Evolutionary conservation across 495 filamentous ascomycete species (phyloP), one percentile per base, ranked within the genome.

Genomic region (Bathelium albidoporum): DNA sequence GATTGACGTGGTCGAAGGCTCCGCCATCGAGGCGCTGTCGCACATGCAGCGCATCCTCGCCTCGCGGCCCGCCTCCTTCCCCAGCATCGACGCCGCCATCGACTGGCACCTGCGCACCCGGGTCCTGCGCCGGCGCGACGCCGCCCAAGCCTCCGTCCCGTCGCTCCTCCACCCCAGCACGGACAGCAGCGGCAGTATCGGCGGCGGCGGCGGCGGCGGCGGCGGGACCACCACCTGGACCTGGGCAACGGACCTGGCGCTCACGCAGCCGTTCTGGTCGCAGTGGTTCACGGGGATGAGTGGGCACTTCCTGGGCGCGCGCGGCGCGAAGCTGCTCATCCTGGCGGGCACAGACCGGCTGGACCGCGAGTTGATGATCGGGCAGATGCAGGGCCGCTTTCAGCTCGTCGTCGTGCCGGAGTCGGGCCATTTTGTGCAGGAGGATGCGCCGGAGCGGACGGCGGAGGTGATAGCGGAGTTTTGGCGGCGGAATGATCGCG

Each of bases 381-480:
- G 91, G 18, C 94, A 97, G 75, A 96, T 96, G 91, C 91, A 96
- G 81, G 91, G 91, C 87, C 97, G 97, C 79, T 99, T 97, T 72
- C 91, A 96, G 62, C 79, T 99, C 20, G 87, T 95, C 60, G 92
- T 99, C 20, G 86, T 97, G 64, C 95, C 95, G 0, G 89, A 96
- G 74, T 91, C 92, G 5, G 94, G 94, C 0, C 94, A 97, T 73
- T 98, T 97, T 68, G 82, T 99, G 58, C 95, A 97, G 64, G 94
- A 99, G 74, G 94, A 99, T 73, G 81, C 90, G 61, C 91, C 95
- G 1, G 86, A 87, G 65, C 95, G 90, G 78, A 92, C 87, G 31
- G 94, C 95, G 32, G 70, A 71, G 58, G 60, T 71, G 11, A 74
- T 97, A 60, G 91, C 87, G 1, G 95, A 97, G 71, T 97, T 99